Evolutionary conservation across 441 rosid genomes (phyloP).

Genomic region (Pelargonium citronellum): DNA sequence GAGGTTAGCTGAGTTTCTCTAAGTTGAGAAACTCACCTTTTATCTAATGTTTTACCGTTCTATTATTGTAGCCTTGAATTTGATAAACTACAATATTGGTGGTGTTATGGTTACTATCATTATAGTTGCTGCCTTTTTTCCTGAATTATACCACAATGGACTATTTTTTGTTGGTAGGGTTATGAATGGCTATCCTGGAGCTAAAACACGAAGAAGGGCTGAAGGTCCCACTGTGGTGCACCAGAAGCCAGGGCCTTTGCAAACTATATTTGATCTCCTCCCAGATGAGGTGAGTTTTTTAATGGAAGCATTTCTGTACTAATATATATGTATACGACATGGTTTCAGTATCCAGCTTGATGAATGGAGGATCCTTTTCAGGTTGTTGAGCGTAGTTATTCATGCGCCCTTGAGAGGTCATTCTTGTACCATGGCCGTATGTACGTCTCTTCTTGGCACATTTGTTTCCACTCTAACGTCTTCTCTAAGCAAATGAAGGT

Average conservation of each 20-base stretch:
- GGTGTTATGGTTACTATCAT: not conserved
- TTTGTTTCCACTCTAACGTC: constrained; percentile 97
- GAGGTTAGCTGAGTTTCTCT: not conserved
- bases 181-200: constrained; percentile 65
- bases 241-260: constrained; percentile 82
- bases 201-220: constrained; percentile 41
- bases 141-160: constrained; percentile 13
- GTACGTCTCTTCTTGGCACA: constrained; percentile 96
- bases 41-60: not conserved
- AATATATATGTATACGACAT: not conserved
- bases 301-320: constrained; percentile 16
- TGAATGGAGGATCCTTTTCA: constrained; percentile 29
- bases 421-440: constrained; percentile 97
- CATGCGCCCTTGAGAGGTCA: constrained; percentile 97
- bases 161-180: constrained; percentile 34
- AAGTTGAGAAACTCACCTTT: not conserved
- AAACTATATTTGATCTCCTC: constrained; percentile 79
- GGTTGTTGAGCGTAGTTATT: constrained; percentile 86
- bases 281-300: constrained; percentile 70
- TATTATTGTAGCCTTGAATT: too few species aligned
- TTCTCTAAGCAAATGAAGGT: constrained; percentile 99
- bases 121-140: constrained; percentile 12
- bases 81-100: too few species aligned
- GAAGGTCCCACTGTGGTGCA: constrained; percentile 4
- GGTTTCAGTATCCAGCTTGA: not conserved